Conservation (phyloP, 164 flowering plant genomes). For the Magnolia officinalis region DNA sequence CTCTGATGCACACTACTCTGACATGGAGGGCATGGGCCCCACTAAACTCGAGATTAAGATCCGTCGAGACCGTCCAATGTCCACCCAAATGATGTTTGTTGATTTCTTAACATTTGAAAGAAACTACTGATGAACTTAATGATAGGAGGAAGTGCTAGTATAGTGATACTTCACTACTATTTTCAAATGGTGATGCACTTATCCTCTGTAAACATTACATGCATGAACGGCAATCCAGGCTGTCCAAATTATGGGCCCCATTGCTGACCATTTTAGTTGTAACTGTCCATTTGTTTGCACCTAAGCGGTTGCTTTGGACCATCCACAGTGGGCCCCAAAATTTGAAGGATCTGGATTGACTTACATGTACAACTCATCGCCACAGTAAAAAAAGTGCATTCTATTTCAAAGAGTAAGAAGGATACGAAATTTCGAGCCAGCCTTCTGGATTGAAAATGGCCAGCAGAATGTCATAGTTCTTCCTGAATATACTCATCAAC, state of each 20-base stretch:
- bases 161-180: neutral
- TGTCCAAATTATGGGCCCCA: neutral
- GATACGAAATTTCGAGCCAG: slow-evolving; percentile 95
- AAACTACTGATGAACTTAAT: neutral
- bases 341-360: neutral
- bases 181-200: neutral
- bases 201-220: neutral
- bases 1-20: too few relatives aligned
- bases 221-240: neutral
- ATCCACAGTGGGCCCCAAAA: neutral
- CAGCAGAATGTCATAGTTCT: slow-evolving; percentile 71
- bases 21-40: too few relatives aligned
- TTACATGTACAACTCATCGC: neutral
- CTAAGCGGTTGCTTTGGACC: neutral
- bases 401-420: slow-evolving; percentile 15
- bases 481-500: slow-evolving; percentile 77
- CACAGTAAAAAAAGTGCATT: neutral
- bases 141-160: neutral
- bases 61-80: too few relatives aligned
- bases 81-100: too few relatives aligned
- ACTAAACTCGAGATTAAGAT: too few relatives aligned
- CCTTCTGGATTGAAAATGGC: slow-evolving; percentile 93
- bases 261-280: neutral
- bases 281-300: neutral
- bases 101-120: too few relatives aligned